Evolutionary conservation across 768 basidiomycete species (phyloP).

Genomic region (Termitomyces sp.): DNA sequence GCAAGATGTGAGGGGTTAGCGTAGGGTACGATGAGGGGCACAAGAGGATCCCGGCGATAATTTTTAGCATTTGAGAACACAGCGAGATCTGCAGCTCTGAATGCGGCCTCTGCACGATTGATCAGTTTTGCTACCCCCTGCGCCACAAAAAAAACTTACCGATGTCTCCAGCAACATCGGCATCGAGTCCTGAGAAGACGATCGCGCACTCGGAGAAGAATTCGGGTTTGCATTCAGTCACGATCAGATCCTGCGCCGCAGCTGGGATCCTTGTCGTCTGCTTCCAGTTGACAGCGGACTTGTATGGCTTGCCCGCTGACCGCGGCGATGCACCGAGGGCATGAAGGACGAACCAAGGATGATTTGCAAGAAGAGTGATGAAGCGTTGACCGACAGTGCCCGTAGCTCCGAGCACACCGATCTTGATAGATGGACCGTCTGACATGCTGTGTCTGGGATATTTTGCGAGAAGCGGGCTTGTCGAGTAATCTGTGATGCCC

Average conservation of each 20-base stretch:
- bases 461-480: constrained; percentile 29
- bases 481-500: constrained; percentile 22
- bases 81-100: constrained; percentile 82
- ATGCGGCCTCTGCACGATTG: constrained; percentile 65
- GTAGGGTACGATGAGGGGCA: constrained; percentile 94
- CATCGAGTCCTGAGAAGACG: constrained; percentile 95
- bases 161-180: constrained; percentile 92
- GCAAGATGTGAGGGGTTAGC: constrained; percentile 86
- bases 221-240: constrained; percentile 75
- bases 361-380: constrained; percentile 79
- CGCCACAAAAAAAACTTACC: constrained; percentile 47
- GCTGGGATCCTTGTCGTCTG: constrained; percentile 75
- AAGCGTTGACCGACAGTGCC: constrained; percentile 97
- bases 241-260: constrained; percentile 56
- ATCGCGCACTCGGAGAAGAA: constrained; percentile 80
- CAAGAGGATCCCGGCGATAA: constrained; percentile 86
- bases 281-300: constrained; percentile 82
- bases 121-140: constrained; percentile 3
- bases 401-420: constrained; percentile 85
- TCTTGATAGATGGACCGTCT: constrained; percentile 33
- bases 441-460: constrained; percentile 36
- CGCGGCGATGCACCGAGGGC: constrained; percentile 86
- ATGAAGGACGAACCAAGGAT: constrained; percentile 89
- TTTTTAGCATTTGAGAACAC: constrained; percentile 99
- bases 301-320: constrained; percentile 84